Conservation (phyloP, 2,329 filamentous ascomycete species). For the Arthrinium phaeospermum region DNA sequence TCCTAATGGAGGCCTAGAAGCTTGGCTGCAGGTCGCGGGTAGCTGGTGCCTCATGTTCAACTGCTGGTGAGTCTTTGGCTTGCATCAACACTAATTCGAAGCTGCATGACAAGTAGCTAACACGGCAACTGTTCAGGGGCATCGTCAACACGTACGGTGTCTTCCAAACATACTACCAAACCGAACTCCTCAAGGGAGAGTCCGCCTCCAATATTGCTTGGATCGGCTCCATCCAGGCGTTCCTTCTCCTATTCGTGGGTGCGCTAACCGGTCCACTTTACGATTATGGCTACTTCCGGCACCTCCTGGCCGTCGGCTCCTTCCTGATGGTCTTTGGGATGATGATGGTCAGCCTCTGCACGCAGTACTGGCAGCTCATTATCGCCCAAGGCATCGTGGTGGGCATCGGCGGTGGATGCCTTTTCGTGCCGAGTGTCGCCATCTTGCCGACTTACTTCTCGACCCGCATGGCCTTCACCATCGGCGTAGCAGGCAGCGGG, state of each 20-base stretch:
- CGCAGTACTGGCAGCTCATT: constrained; percentile 48
- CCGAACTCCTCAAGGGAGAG: constrained; percentile 39
- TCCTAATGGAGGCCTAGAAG: too few relatives aligned
- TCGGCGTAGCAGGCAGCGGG: not conserved
- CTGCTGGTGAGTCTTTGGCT: too few relatives aligned
- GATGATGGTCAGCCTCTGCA: constrained; percentile 64
- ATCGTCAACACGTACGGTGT: constrained; percentile 52
- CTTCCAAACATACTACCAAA: constrained; percentile 59
- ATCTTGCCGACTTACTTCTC: constrained; percentile 51
- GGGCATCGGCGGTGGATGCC: constrained; percentile 41
- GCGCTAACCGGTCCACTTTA: not conserved
- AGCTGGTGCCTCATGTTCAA: too few relatives aligned
- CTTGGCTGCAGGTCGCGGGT: too few relatives aligned
- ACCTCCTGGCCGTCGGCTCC: constrained; percentile 56
- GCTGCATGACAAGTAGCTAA: too few relatives aligned
- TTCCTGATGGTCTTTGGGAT: constrained; percentile 61
- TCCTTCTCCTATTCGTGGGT: constrained; percentile 50
- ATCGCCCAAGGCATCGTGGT: constrained; percentile 43
- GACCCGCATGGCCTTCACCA: constrained; percentile 21
- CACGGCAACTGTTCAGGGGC: constrained; percentile 34
- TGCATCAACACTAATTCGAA: too few relatives aligned
- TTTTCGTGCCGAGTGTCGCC: constrained; percentile 41
- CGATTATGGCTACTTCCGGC: constrained; percentile 58
- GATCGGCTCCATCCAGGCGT: constrained; percentile 55
- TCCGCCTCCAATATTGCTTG: constrained; percentile 48